Conservation (phyloP, 2,329 filamentous ascomycete genomes). For the Colletotrichum tropicale region DNA sequence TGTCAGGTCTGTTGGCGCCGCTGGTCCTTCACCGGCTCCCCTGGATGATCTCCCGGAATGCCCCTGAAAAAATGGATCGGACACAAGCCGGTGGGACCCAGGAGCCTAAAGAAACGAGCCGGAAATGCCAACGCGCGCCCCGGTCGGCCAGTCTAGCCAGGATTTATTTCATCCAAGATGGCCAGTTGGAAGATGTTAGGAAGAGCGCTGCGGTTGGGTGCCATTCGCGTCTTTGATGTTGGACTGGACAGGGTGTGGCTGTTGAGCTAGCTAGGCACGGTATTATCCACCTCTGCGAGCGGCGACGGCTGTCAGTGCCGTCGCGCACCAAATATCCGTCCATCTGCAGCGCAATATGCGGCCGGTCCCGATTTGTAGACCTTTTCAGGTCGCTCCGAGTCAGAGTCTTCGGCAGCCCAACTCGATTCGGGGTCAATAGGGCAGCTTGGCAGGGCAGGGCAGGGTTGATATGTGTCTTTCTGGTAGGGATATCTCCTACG, state of each 20-base stretch:
- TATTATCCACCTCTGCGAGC: not conserved
- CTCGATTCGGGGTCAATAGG: constrained; percentile 4
- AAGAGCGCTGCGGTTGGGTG: not conserved
- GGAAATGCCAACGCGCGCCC: constrained; percentile 13
- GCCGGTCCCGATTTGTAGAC: not conserved
- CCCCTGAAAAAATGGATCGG: constrained; percentile 20
- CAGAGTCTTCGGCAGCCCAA: not conserved
- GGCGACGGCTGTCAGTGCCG: not conserved
- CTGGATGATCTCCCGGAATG: constrained; percentile 21
- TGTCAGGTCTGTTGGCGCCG: not conserved
- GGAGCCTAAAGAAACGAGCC: constrained; percentile 19
- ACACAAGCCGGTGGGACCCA: constrained; percentile 16
- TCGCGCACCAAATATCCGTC: not conserved
- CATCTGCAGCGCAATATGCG: not conserved
- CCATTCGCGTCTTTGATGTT: not conserved
- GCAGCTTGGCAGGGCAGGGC: constrained; percentile 5
- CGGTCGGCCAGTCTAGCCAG: constrained; percentile 10
- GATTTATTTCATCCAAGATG: not conserved
- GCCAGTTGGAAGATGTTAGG: not conserved
- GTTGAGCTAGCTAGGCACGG: not conserved
- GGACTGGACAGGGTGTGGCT: not conserved
- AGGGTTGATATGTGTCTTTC: not conserved
- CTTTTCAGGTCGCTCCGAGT: constrained; percentile 1
- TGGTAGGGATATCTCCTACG: not conserved
- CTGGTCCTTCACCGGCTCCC: constrained; percentile 14